phyloP scores from a whole-genome alignment of 352 stramenopile species.

The Phytophthora litchii region DNA sequence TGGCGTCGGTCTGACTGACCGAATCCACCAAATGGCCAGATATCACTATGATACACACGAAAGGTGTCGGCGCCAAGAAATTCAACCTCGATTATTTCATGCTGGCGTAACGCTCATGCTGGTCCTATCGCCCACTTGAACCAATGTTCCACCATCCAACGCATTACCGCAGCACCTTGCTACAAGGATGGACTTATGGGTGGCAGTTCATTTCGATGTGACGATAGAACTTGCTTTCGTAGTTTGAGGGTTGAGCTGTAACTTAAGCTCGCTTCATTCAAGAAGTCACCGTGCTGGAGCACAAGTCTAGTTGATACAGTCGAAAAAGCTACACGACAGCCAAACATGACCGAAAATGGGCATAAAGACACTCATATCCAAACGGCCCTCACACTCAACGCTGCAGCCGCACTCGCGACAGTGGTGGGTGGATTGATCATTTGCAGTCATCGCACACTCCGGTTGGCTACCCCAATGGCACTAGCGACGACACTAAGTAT shows the following conservation, averaged over 20 bases:
- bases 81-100: slow-evolving; percentile 3
- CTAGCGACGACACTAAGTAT: slow-evolving; percentile 64
- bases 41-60: not conserved
- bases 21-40: slow-evolving; percentile 8
- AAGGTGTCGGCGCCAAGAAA: not conserved
- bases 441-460: slow-evolving; percentile 57
- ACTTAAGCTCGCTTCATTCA: slow-evolving; percentile 9
- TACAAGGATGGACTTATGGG: slow-evolving; percentile 3
- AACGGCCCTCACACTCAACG: slow-evolving; percentile 50
- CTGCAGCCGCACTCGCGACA: slow-evolving; percentile 50
- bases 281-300: slow-evolving; percentile 3
- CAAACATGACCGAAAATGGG: slow-evolving; percentile 6
- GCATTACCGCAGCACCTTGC: slow-evolving; percentile 23
- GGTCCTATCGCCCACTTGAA: slow-evolving; percentile 26
- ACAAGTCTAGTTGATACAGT: not conserved
- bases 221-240: slow-evolving; percentile 2
- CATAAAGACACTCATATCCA: slow-evolving; percentile 6
- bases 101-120: slow-evolving; percentile 10
- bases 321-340: not conserved
- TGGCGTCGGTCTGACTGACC: not conserved
- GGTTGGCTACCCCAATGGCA: slow-evolving; percentile 54
- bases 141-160: slow-evolving; percentile 7
- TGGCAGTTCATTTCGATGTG: slow-evolving; percentile 6
- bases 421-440: slow-evolving; percentile 62
- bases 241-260: not conserved